A percentile compares a stretch with the other conserved stretches of the same genome.
Evolutionary conservation across 495 filamentous ascomycete genomes (phyloP).

Genomic region (Aspergillus affinis): DNA sequence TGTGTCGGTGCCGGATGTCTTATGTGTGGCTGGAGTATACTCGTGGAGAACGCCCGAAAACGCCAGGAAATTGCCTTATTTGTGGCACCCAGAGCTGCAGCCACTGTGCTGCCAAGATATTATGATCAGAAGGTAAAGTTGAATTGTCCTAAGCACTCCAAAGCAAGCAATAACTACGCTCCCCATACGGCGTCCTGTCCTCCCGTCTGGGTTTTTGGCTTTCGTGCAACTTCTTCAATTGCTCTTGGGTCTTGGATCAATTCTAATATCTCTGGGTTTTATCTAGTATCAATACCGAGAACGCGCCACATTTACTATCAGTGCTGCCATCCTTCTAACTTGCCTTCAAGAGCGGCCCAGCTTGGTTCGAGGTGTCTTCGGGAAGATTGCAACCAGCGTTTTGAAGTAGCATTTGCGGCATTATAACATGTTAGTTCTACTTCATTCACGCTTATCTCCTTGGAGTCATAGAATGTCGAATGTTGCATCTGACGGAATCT

Average conservation of each 20-base stretch:
- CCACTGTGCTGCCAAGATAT: conserved; percentile 70
- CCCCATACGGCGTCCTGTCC: conserved; percentile 12
- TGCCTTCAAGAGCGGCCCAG: conserved; percentile 61
- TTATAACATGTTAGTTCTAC: conserved; percentile 1
- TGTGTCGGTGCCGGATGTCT: conserved; percentile 75
- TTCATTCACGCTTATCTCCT: not conserved
- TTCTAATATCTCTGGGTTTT: conserved; percentile 19
- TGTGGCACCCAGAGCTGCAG: conserved; percentile 80
- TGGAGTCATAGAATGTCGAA: not conserved
- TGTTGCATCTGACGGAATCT: not conserved
- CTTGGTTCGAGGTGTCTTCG: conserved; percentile 73
- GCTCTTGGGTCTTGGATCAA: conserved; percentile 5
- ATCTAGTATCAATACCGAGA: conserved; percentile 72
- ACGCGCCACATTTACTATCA: conserved; percentile 68
- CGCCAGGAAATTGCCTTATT: conserved; percentile 82
- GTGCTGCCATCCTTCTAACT: conserved; percentile 74
- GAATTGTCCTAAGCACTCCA: not conserved
- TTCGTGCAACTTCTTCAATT: not conserved
- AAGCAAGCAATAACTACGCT: not conserved
- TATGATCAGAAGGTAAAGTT: conserved; percentile 62
- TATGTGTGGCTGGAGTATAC: conserved; percentile 81
- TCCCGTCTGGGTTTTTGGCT: conserved; percentile 3
- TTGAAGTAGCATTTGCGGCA: conserved; percentile 32
- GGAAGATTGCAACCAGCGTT: conserved; percentile 60
- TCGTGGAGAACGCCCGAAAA: conserved; percentile 67